phyloP scores from a whole-genome alignment of 768 basidiomycete species.

The Boletus reticuloceps region DNA sequence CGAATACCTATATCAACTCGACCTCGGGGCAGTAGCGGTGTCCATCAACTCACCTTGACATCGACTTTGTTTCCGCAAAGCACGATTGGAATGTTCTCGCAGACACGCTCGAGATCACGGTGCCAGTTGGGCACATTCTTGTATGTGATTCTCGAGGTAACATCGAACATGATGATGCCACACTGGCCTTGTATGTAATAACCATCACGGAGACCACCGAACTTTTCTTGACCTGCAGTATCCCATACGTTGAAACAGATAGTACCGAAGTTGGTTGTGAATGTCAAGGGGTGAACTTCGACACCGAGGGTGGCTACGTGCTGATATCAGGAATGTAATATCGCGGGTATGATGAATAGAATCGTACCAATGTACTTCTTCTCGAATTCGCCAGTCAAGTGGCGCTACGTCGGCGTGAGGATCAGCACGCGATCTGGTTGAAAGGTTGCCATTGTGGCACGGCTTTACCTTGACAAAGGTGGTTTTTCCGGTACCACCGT shows the following conservation, averaged over 20 bases:
- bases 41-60: conserved; percentile 72
- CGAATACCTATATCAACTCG: conserved; percentile 5
- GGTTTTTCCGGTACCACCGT: conserved; percentile 97
- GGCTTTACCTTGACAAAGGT: conserved; percentile 89
- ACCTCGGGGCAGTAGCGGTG: not conserved
- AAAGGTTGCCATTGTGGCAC: conserved; percentile 25
- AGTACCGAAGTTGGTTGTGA: conserved; percentile 98
- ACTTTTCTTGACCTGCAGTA: conserved; percentile 99
- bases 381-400: conserved; percentile 99
- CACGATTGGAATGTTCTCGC: conserved; percentile 99
- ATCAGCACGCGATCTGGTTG: conserved; percentile 58
- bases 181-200: conserved; percentile 98
- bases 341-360: conserved; percentile 7
- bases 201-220: conserved; percentile 96
- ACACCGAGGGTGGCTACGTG: conserved; percentile 94
- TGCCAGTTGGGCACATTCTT: conserved; percentile 99
- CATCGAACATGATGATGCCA: conserved; percentile 99
- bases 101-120: conserved; percentile 98
- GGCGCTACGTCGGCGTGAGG: conserved; percentile 59
- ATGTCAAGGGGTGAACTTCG: conserved; percentile 94
- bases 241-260: conserved; percentile 99
- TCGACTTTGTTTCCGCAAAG: conserved; percentile 99
- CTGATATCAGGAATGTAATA: conserved; percentile 11
- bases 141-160: conserved; percentile 99
- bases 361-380: conserved; percentile 97